Evolutionary conservation across 345 rosid genomes (phyloP), one percentile per base, ranked within the genome.

Genomic region (Abelmoschus esculentus): DNA sequence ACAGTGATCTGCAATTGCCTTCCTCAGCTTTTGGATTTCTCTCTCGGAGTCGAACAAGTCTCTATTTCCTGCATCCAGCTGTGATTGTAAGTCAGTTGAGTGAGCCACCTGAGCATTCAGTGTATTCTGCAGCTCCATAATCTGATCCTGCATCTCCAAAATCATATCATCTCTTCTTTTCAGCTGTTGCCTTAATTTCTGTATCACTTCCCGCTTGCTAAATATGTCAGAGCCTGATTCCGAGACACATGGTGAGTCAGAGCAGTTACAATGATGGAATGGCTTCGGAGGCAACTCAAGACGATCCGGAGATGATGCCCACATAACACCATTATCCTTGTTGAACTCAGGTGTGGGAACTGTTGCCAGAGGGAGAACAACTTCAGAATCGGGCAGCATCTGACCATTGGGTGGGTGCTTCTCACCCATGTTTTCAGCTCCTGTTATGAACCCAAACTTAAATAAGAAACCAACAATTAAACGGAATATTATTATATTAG

Each of bases 141-240:
- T 86, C 82, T 91, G 99, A 69, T 89, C 99, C 75, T 95, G 97
- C 99, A 95, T 95, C 83, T 91, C 99, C 49, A 95, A 75, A 69
- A 89, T 76, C 96, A 91, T 88, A 59, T 91, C 96, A 34, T 95
- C 99, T 62, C 97, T 86, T 80, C 96, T 89, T 86, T 91, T 89
- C 75, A 95, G 67, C 70, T 95, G 97, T 66, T 91, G 99, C 79
- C 99, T 82, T 56, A 95, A 80, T 80, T 95, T 95, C 76, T 90
- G 90, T 74, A 95, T 87, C 67, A 90, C 97, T 82, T 95, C 99
- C 63, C 96, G 82, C 66, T 90, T 95, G 86, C 88, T 89, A 80
- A 88, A 90, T 60, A 91, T 87, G 76, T 95, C 97, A 46, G 99
- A 95, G 15, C 99, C 97, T 6, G 96, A 88, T 78, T 91, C 99